A percentile compares a stretch with the other conserved stretches of the same genome.
Conservation (phyloP, 192 early-diverging fungal species). For the Spizellomyces sp. region DNA sequence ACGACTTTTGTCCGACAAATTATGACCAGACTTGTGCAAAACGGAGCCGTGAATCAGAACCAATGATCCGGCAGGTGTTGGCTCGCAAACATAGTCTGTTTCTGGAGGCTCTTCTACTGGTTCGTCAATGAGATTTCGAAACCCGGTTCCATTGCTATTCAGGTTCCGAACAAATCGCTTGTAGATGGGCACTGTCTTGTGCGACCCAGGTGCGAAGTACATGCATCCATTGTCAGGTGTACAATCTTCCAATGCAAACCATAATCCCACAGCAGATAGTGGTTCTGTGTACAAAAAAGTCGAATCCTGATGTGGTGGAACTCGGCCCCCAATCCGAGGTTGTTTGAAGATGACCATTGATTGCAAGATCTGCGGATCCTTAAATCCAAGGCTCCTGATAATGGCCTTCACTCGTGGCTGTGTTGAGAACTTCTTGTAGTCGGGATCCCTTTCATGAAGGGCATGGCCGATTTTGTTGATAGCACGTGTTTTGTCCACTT, state of each 20-base stretch:
- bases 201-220: conserved; percentile 80
- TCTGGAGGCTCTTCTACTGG: conserved; percentile 54
- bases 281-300: conserved; percentile 91
- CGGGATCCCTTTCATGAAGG: conserved; percentile 79
- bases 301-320: conserved; percentile 89
- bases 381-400: conserved; percentile 62
- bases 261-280: conserved; percentile 79
- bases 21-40: conserved; percentile 81
- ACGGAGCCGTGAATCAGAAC: conserved; percentile 91
- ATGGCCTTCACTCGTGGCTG: conserved; percentile 54
- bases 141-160: conserved; percentile 58
- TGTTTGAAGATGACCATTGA: conserved; percentile 87
- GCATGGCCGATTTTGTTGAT: conserved; percentile 94
- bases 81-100: conserved; percentile 61
- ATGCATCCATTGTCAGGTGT: conserved; percentile 85
- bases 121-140: conserved; percentile 50
- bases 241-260: conserved; percentile 94
- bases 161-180: conserved; percentile 68
- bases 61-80: conserved; percentile 66
- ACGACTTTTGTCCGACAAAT: conserved; percentile 73
- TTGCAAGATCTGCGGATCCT: conserved; percentile 78
- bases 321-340: conserved; percentile 63
- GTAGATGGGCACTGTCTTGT: conserved; percentile 67
- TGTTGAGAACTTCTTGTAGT: conserved; percentile 70
- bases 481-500: conserved; percentile 60